Base-by-base conservation (phyloP, 2,329 filamentous ascomycete species). In the Emmonsiellopsis sp. region DNA sequence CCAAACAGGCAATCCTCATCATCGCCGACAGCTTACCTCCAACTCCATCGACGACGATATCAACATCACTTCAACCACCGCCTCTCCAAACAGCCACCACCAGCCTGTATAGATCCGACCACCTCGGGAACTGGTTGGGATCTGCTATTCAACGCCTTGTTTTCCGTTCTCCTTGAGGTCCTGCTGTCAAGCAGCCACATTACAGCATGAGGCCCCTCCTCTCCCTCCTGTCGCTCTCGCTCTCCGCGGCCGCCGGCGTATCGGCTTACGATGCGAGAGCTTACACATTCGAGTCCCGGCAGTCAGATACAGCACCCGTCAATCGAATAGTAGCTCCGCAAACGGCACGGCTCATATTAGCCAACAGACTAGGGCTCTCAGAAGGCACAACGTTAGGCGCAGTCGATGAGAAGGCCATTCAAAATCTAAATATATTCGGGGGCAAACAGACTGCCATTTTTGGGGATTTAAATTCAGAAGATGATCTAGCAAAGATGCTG, bases 381-480 rank as follows among this genome's bases (percentile, higher is more conserved):
- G 64, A 77, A 74, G 60, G 71, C 76, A 50, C 74, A 71, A 53
- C 61, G 33, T 59, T 72, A 36, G 63, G 66, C 31, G 59, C 58
- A 42, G 63, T 67, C 48, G 71, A 77, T 54, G 74, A 80, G 42
- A 69, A 70, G 39, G 76, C 79, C 7, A 68, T 87, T 40, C 70
- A 74, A 48, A 70, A 80, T 59, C 72, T 89, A 62, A 81, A 82
- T 62, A 71, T 71, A 49, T 86, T 82, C 65, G 84, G 82, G 57
- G 80, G 77, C 57, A 63, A 70, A 33, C 68, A 77, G 6, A 60
- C 70, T 52, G 65, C 74, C 17, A 69, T 87, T 36, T 83, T 87
- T 60, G 68, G 67, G 44, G 68, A 63, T 31, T 46, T 55, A 27
- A 42, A 51, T 31, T 51, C 52, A 14, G 49, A 53, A 33, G 59